A percentile compares a stretch with the other conserved stretches of the same genome.
phyloP scores from a whole-genome alignment of 2,329 filamentous ascomycete species.

The Teratosphaeria epicoccoides region DNA sequence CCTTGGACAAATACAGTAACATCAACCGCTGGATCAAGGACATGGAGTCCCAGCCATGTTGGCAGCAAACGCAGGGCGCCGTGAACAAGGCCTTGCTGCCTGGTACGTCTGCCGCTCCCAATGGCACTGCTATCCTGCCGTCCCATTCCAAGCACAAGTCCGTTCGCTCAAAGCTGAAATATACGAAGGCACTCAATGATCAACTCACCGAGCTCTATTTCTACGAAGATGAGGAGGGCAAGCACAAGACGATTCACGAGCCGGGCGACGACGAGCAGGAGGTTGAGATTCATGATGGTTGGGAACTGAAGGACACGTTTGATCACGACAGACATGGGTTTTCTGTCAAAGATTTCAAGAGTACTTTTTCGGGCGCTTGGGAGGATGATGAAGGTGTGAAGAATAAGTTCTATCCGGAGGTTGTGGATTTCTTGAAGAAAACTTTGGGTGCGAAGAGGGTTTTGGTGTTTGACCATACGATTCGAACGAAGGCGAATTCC shows the following conservation, averaged over 20 bases:
- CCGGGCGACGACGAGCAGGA: slow-evolving; percentile 31
- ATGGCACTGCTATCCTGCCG: neutral
- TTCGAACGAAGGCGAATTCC: slow-evolving; percentile 30
- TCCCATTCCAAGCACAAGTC: neutral
- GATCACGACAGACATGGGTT: slow-evolving; percentile 39
- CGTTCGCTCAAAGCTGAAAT: slow-evolving; percentile 37
- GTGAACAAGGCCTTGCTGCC: slow-evolving; percentile 30
- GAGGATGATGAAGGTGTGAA: slow-evolving; percentile 34
- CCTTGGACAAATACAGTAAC: slow-evolving; percentile 30
- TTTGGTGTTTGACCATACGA: slow-evolving; percentile 43
- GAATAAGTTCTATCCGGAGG: slow-evolving; percentile 36
- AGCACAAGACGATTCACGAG: slow-evolving; percentile 32
- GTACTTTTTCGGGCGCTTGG: slow-evolving; percentile 26
- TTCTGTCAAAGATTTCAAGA: slow-evolving; percentile 32
- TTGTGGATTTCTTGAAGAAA: slow-evolving; percentile 37
- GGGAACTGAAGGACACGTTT: slow-evolving; percentile 34
- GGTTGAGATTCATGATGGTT: slow-evolving; percentile 33
- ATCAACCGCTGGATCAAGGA: slow-evolving; percentile 31
- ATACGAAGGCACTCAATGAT: slow-evolving; percentile 33
- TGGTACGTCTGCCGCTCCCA: slow-evolving; percentile 10
- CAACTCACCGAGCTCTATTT: slow-evolving; percentile 34
- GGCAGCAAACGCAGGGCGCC: slow-evolving; percentile 31
- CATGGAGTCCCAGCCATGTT: slow-evolving; percentile 29
- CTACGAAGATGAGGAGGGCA: slow-evolving; percentile 29
- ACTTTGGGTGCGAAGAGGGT: slow-evolving; percentile 34